These are phyloP conservation scores for Puccinellia tenuiflora DNA, from an alignment of 176 grass and related monocot genomes.

Conservation along the genomic window DNA sequence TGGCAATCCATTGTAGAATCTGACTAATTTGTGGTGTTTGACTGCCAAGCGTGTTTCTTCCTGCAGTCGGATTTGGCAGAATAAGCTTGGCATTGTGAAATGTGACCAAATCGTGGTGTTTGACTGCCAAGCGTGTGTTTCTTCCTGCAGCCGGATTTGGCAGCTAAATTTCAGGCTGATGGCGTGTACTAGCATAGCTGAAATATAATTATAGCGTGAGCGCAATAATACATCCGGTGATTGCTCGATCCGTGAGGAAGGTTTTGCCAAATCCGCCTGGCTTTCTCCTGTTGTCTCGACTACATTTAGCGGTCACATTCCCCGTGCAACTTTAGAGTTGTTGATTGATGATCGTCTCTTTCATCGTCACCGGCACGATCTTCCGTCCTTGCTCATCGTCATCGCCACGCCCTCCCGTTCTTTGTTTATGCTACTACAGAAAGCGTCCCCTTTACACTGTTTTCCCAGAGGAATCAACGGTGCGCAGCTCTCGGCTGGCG, in stretches of 20 bases:
- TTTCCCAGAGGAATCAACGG: not conserved
- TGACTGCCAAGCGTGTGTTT: not conserved
- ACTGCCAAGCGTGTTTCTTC: not conserved
- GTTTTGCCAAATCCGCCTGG: not conserved
- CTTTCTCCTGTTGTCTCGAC: not conserved
- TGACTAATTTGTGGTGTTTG: not conserved
- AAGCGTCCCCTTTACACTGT: not conserved
- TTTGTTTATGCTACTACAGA: not conserved
- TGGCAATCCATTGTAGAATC: not conserved
- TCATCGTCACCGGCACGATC: slow-evolving; percentile 17
- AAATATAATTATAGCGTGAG: too few species aligned
- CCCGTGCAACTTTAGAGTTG: not conserved
- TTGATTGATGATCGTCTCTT: not conserved
- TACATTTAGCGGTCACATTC: slow-evolving; percentile 2
- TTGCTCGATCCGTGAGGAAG: slow-evolving; percentile 9
- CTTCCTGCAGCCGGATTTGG: not conserved
- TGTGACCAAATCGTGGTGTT: too few species aligned
- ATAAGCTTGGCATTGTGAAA: not conserved
- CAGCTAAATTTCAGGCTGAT: not conserved
- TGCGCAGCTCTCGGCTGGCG: not conserved
- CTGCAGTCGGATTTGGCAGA: slow-evolving; percentile 1
- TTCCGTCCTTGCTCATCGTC: not conserved
- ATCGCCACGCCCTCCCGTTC: not conserved
- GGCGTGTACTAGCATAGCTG: not conserved
- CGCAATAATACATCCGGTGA: not conserved